Base-by-base conservation (phyloP, 2,329 filamentous ascomycete species). In the Diplocarpon rosae region DNA sequence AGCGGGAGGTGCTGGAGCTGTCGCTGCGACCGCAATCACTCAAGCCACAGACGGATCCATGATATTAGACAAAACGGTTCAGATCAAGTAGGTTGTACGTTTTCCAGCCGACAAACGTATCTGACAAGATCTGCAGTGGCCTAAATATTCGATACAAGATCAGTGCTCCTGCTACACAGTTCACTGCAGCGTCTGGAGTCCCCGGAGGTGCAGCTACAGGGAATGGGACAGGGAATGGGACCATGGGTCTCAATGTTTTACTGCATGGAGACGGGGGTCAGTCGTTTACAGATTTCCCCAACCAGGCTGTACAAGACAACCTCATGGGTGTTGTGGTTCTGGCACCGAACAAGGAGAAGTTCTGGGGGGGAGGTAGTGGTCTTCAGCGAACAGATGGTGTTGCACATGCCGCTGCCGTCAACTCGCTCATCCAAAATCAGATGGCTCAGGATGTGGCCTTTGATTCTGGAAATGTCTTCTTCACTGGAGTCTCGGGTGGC, bases 301-400 rank as follows among this genome's bases (percentile, higher is more conserved):
- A 87, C 83, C 29, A 95, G 67, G 3, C 83, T 77, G 53, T 93
- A 80, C 8, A 94, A 70, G 33, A 85, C 71, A 52, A 84, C 76
- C 52, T 81, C 78, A 62, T 94, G 86, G 34, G 93, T 80, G 44
- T 90, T 78, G 30, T 85, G 64, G 53, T 90, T 77, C 0, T 78
- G 11, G 71, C 75, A 0, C 75, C 75, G 5, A 66, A 76, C 56
- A 57, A 63, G 43, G 69, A 73, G 48, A 66, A 73, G 29, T 76
- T 76, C 65, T 78, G 75, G 75, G 75, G 75, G 43, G 72, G 73
- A 38, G 70, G 70, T 37, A 47, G 61, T 2, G 73, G 72, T 1
- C 66, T 75, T 16, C 55, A 71, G 35, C 69, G 75, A 16, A 71
- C 70, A 4, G 69, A 78, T 55, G 75, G 75, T 48, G 72, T 68